Conservation (phyloP, 306 rosid species). For the Sphenostylis stenocarpa region DNA sequence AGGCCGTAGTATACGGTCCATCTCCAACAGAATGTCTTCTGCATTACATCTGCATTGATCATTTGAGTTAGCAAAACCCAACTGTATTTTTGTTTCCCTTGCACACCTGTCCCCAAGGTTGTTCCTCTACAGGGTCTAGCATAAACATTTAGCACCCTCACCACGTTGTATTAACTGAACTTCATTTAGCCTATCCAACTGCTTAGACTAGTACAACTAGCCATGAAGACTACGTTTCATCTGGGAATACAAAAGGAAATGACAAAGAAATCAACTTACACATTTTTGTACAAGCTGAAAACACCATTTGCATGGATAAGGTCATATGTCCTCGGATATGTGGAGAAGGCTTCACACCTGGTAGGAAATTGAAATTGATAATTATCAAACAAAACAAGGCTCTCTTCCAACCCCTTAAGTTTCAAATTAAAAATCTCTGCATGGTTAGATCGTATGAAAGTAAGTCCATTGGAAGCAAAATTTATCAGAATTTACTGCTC, state of each 20-base stretch:
- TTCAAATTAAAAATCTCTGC: not conserved
- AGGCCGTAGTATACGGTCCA: conserved; percentile 81
- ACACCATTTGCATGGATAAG: conserved; percentile 79
- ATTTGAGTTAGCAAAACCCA: conserved; percentile 20
- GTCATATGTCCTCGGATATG: conserved; percentile 92
- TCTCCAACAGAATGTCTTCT: conserved; percentile 74
- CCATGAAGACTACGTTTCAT: conserved; percentile 3
- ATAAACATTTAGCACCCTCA: not conserved
- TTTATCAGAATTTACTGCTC: not conserved
- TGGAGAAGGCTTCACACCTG: conserved; percentile 91
- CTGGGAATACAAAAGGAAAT: not conserved
- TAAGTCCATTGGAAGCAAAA: not conserved
- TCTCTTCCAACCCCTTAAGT: not conserved
- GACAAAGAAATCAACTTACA: conserved; percentile 39
- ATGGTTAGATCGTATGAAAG: not conserved
- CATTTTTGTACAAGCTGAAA: conserved; percentile 73
- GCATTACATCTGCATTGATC: conserved; percentile 57
- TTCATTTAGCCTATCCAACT: conserved; percentile 1
- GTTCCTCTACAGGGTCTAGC: not conserved
- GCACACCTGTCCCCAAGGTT: conserved; percentile 3
- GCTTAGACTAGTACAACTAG: not conserved
- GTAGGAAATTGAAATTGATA: not conserved
- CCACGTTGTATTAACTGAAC: conserved; percentile 9
- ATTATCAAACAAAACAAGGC: conserved; percentile 5
- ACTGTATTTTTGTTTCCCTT: not conserved